A percentile compares a stretch with the other conserved stretches of the same genome.
Conservation (phyloP, 192 early-diverging fungal genomes). For the Powellomyces hirtus region DNA sequence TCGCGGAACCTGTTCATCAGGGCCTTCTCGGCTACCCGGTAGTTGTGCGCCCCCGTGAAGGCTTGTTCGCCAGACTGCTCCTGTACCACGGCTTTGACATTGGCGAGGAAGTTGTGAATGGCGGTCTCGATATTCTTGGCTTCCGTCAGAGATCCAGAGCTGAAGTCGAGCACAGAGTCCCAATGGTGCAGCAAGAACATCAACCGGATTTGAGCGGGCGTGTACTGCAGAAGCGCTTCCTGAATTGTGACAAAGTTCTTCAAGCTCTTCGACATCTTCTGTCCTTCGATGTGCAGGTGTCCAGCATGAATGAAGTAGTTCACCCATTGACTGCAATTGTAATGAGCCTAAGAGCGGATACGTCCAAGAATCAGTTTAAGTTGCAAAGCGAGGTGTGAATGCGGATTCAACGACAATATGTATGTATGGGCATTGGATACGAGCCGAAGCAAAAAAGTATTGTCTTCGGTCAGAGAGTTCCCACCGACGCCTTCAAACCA, state of each 20-base stretch:
- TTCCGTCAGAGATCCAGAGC: slow-evolving; percentile 70
- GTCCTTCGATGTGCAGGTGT: slow-evolving; percentile 91
- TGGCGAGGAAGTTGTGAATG: slow-evolving; percentile 88
- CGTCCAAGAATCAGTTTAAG: background rate
- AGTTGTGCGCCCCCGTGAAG: slow-evolving; percentile 73
- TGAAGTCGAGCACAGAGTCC: slow-evolving; percentile 85
- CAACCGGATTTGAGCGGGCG: slow-evolving; percentile 81
- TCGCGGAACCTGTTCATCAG: slow-evolving; percentile 47
- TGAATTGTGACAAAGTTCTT: slow-evolving; percentile 98
- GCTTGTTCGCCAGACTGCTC: slow-evolving; percentile 56
- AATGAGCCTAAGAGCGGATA: slow-evolving; percentile 67
- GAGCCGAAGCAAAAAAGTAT: slow-evolving; percentile 5
- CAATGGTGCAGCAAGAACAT: slow-evolving; percentile 88
- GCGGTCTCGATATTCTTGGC: slow-evolving; percentile 72
- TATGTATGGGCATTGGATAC: slow-evolving; percentile 7
- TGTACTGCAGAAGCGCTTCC: slow-evolving; percentile 76
- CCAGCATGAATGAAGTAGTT: slow-evolving; percentile 99
- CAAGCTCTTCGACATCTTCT: slow-evolving; percentile 97
- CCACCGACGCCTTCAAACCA: too few relatives aligned
- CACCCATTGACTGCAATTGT: slow-evolving; percentile 90
- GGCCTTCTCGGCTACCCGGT: slow-evolving; percentile 65
- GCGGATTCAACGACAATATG: too few relatives aligned
- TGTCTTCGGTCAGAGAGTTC: background rate
- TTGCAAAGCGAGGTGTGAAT: background rate
- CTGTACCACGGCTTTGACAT: slow-evolving; percentile 72